phyloP scores from a whole-genome alignment of 2,329 filamentous ascomycete species.

The Amylocarpus encephaloides region DNA sequence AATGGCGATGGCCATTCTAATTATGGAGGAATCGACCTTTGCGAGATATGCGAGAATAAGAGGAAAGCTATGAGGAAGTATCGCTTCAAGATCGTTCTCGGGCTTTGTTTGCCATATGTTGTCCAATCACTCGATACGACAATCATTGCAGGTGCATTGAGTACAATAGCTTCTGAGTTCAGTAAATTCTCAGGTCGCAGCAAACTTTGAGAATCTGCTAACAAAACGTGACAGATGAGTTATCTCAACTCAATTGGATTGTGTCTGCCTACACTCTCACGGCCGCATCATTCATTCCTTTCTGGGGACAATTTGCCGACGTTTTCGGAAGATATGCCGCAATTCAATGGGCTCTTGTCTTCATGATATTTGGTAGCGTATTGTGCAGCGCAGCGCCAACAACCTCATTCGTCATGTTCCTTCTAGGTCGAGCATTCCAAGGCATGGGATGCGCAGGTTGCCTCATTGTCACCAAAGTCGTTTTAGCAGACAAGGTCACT shows the following conservation, averaged over 20 bases:
- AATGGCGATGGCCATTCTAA: not conserved
- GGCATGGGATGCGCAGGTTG: slow-evolving; percentile 57
- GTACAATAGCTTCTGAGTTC: slow-evolving; percentile 60
- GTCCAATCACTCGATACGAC: slow-evolving; percentile 59
- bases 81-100: slow-evolving; percentile 52
- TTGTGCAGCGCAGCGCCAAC: slow-evolving; percentile 53
- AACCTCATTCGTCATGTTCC: slow-evolving; percentile 49
- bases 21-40: not conserved
- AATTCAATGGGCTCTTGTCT: slow-evolving; percentile 49
- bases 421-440: slow-evolving; percentile 58
- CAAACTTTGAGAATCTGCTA: not conserved
- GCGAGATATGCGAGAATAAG: slow-evolving; percentile 24
- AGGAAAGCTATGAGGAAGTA: slow-evolving; percentile 37
- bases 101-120: slow-evolving; percentile 54
- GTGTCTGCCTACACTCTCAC: slow-evolving; percentile 63
- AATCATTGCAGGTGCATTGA: slow-evolving; percentile 54
- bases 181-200: slow-evolving; percentile 33
- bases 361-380: slow-evolving; percentile 54
- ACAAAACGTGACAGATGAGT: slow-evolving; percentile 35
- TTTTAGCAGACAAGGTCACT: slow-evolving; percentile 60
- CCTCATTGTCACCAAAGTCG: slow-evolving; percentile 52
- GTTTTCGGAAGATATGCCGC: slow-evolving; percentile 56
- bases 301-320: slow-evolving; percentile 58
- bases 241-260: slow-evolving; percentile 61
- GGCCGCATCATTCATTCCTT: slow-evolving; percentile 59